Base-by-base conservation (phyloP, 2,329 filamentous ascomycete species). In the Aspergillus versicolor region DNA sequence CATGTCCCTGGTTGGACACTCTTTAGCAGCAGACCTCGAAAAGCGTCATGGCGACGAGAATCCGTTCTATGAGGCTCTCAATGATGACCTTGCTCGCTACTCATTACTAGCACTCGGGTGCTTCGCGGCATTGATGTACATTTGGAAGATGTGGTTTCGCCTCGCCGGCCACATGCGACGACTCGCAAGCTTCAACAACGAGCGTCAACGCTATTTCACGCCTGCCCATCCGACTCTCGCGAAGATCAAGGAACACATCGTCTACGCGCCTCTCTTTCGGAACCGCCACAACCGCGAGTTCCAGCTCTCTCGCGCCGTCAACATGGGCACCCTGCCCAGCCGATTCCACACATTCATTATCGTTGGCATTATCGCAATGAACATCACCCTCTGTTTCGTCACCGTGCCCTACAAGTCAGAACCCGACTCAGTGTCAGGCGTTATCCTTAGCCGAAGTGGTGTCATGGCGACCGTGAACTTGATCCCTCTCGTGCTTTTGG, bases 141-240 rank as follows among this genome's bases (percentile, higher is more conserved):
- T 87, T 61, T 93, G 90, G 84, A 85, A 88, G 60, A 72, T 87
- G 61, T 74, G 79, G 54, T 81, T 85, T 50, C 80, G 83, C 54
- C 75, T 89, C 56, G 78, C 84, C 57, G 84, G 82, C 63, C 88
- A 94, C 68, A 78, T 92, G 38, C 85, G 92, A 61, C 88, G 84
- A 24, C 80, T 96, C 44, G 82, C 88, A 42, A 91, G 87, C 67
- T 82, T 96, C 63, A 88, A 84, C 76, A 91, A 91, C 76, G 88
- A 90, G 62, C 88, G 82, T 1, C 92, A 96, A 73, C 81, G 84
- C 59, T 96, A 91, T 77, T 96, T 92, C 70, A 82, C 87, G 45
- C 77, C 79, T 22, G 82, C 88, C 5, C 63, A 76, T 32, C 59
- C 63, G 5, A 70, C 52, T 78, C 95, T 65, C 82, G 85, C 63